Base-by-base conservation (phyloP, 805 yeast genomes). In the Komagataella phaffii region DNA sequence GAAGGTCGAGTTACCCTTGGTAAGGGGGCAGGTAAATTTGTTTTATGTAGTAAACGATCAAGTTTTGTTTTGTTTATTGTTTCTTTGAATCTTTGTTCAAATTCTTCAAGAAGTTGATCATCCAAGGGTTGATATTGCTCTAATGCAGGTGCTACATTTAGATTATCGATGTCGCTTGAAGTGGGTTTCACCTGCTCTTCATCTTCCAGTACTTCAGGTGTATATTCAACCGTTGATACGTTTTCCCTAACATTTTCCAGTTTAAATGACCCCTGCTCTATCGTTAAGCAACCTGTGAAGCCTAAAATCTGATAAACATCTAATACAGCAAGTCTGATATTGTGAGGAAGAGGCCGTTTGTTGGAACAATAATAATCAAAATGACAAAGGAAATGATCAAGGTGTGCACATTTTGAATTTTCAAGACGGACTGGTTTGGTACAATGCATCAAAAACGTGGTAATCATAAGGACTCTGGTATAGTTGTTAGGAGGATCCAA, bases 351-450 rank as follows among this genome's bases (percentile, higher is more conserved):
- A 48, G 65, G 72, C 2, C 64, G 63, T 58, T 88, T 88, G 36
- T 83, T 75, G 62, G 73, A 76, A 3, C 77, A 63, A 60, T 86
- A 88, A 62, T 80, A 88, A 58, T 88, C 93, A 54, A 88, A 81
- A 56, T 79, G 82, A 24, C 72, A 71, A 53, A 83, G 57, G 53
- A 83, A 76, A 0, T 69, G 50, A 0, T 61, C 58, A 10, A 79
- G 49, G 44, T 70, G 66, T 3, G 58, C 53, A 12, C 30, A 47
- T 7, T 55, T 56, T 2, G 55, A 52, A 19, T 52, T 56, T 17
- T 58, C 54, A 10, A 53, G 12, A 5, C 17, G 24, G 6, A 46
- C 36, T 1, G 53, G 19, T 12, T 54, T 50, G 6, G 69, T 47
- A 7, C 40, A 30, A 8, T 62, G 63, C n/a, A 64, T 63, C 17